Percentiles rank a stretch among this genome's conserved stretches.
phyloP scores from a whole-genome alignment of 129 eudicot species.

The Deinandra increscens region DNA sequence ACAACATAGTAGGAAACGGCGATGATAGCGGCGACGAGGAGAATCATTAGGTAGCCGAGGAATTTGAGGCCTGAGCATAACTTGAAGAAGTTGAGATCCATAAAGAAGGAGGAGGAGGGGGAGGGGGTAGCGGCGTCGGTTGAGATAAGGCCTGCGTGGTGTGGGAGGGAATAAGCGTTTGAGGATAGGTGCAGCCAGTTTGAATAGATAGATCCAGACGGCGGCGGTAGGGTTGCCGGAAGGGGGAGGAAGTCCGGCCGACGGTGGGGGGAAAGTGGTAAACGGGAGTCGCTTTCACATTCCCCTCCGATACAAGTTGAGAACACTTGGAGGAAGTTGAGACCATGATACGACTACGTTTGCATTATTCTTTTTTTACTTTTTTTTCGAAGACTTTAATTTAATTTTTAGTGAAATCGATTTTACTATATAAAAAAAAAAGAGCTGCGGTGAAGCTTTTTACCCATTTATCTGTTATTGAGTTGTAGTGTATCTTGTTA shows the following conservation, averaged over 20 bases:
- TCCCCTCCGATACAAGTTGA: not conserved
- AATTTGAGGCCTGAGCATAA: constrained; percentile 69
- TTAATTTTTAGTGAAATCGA: too few relatives aligned
- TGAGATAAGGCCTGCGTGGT: constrained; percentile 16
- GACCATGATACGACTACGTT: not conserved
- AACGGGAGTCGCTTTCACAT: not conserved
- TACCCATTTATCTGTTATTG: too few relatives aligned
- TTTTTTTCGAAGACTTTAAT: too few relatives aligned
- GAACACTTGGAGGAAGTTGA: not conserved
- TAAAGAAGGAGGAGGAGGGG: not conserved
- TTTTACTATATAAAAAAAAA: too few relatives aligned
- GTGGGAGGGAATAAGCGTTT: constrained; percentile 62
- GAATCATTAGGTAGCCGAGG: constrained; percentile 75
- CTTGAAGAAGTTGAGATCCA: constrained; percentile 69
- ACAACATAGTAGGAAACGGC: constrained; percentile 68
- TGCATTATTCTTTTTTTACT: too few relatives aligned
- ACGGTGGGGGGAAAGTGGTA: not conserved
- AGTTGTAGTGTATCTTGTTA: too few relatives aligned
- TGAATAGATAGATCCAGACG: constrained; percentile 10
- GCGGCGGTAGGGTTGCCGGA: not conserved
- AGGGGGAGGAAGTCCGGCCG: not conserved
- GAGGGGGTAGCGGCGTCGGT: not conserved
- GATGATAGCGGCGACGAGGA: constrained; percentile 55
- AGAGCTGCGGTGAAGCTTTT: too few relatives aligned
- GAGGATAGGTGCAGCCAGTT: constrained; percentile 51